Conservation (phyloP, 805 yeast genomes). For the Lachancea meyersii region DNA sequence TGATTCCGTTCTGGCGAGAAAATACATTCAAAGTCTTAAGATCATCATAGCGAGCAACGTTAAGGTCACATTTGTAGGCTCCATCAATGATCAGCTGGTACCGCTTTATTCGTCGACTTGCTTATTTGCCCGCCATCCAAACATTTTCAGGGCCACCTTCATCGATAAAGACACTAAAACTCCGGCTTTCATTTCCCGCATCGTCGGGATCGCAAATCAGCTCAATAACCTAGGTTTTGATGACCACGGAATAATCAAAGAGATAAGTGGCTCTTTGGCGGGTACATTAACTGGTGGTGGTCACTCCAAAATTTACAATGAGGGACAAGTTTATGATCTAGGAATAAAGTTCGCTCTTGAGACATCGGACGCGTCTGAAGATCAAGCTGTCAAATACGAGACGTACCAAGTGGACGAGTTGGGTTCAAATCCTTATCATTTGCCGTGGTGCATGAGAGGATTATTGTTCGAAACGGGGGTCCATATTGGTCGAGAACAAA, state of each 20-base stretch:
- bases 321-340: conserved; percentile 72
- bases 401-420: conserved; percentile 57
- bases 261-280: conserved; percentile 69
- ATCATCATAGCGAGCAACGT: conserved; percentile 62
- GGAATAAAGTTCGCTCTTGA: conserved; percentile 71
- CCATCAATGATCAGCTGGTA: conserved; percentile 88
- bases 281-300: conserved; percentile 96
- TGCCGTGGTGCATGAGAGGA: conserved; percentile 93
- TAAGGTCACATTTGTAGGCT: conserved; percentile 77
- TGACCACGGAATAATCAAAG: conserved; percentile 83
- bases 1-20: conserved; percentile 63
- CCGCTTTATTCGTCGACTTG: conserved; percentile 88
- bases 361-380: conserved; percentile 53
- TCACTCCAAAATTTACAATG: conserved; percentile 84
- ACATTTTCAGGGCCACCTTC: conserved; percentile 81
- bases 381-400: conserved; percentile 33
- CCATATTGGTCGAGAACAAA: conserved; percentile 50
- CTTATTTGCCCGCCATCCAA: conserved; percentile 79
- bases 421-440: conserved; percentile 72
- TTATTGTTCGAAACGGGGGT: conserved; percentile 58
- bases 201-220: conserved; percentile 67
- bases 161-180: conserved; percentile 76
- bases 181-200: conserved; percentile 69
- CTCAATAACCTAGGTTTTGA: conserved; percentile 69
- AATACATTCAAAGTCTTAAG: conserved; percentile 60